phyloP scores from a whole-genome alignment of 805 yeast genomes.

The Candida germanica region DNA sequence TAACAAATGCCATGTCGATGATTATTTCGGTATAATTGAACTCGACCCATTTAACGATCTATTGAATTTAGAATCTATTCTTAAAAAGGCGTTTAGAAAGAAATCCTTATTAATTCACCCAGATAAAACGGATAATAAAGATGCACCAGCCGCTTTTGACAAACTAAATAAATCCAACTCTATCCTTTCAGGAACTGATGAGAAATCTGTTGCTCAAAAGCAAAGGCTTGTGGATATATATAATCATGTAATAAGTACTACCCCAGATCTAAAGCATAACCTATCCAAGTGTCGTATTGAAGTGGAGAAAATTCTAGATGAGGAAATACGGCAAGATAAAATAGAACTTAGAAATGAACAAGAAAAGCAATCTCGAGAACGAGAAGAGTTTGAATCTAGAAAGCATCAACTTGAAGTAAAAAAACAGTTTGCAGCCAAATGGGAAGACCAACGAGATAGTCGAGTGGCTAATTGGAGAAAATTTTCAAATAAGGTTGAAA shows the following conservation, averaged over 20 bases:
- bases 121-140: conserved; percentile 52
- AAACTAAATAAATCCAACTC: conserved; percentile 52
- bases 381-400: conserved; percentile 26
- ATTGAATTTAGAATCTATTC: conserved; percentile 29
- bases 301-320: conserved; percentile 45
- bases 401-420: conserved; percentile 41
- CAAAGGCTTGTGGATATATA: conserved; percentile 29
- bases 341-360: conserved; percentile 21
- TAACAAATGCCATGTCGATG: conserved; percentile 44
- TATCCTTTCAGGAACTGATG: conserved; percentile 20
- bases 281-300: conserved; percentile 24
- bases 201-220: conserved; percentile 13
- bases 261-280: not conserved
- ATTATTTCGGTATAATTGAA: conserved; percentile 54
- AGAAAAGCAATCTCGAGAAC: conserved; percentile 27
- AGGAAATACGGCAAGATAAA: conserved; percentile 28
- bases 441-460: conserved; percentile 61
- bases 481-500: conserved; percentile 40
- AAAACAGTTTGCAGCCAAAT: conserved; percentile 42
- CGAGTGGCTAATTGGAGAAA: conserved; percentile 61
- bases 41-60: conserved; percentile 23
- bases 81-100: conserved; percentile 50
- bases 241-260: conserved; percentile 15
- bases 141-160: conserved; percentile 67
- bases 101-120: conserved; percentile 69